Percentiles rank a stretch among this genome's conserved stretches.
Evolutionary conservation across 2,329 filamentous ascomycete genomes (phyloP).

Genomic region (Apiospora arundinis): DNA sequence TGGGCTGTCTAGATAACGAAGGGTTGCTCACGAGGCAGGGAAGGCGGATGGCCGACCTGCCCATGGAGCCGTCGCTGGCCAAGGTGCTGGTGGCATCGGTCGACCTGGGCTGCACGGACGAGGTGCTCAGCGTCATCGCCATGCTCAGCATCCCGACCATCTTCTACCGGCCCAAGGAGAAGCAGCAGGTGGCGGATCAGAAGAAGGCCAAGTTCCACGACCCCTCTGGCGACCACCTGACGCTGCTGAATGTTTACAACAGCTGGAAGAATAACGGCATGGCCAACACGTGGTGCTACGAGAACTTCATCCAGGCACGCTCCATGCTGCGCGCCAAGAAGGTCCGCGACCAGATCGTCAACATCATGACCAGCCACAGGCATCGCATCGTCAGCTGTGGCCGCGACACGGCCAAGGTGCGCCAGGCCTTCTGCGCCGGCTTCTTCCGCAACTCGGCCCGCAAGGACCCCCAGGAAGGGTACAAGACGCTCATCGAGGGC

Average conservation of each 20-base stretch:
- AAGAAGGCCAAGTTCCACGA: slow-evolving; percentile 99
- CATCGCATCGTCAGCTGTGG: slow-evolving; percentile 85
- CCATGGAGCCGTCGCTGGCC: slow-evolving; percentile 92
- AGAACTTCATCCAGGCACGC: slow-evolving; percentile 95
- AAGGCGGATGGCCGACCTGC: slow-evolving; percentile 97
- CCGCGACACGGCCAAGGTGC: slow-evolving; percentile 83
- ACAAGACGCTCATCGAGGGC: slow-evolving; percentile 95
- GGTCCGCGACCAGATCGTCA: slow-evolving; percentile 87
- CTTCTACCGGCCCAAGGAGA: slow-evolving; percentile 97
- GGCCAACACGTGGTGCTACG: slow-evolving; percentile 90
- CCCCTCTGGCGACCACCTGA: slow-evolving; percentile 91
- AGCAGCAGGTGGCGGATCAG: slow-evolving; percentile 93
- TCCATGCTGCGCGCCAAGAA: slow-evolving; percentile 90
- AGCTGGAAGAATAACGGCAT: slow-evolving; percentile 89
- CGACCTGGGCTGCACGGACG: slow-evolving; percentile 88
- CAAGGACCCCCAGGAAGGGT: slow-evolving; percentile 95
- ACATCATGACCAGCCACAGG: slow-evolving; percentile 92
- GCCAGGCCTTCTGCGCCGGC: slow-evolving; percentile 87
- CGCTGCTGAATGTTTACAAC: slow-evolving; percentile 95
- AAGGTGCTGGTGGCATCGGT: slow-evolving; percentile 90
- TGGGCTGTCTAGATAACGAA: slow-evolving; percentile 93
- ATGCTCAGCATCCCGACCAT: slow-evolving; percentile 89
- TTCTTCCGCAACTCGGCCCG: slow-evolving; percentile 96
- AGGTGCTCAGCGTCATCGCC: slow-evolving; percentile 91
- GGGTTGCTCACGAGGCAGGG: slow-evolving; percentile 90